Conservation (phyloP, 441 rosid species). For the Biscutella laevigata region DNA sequence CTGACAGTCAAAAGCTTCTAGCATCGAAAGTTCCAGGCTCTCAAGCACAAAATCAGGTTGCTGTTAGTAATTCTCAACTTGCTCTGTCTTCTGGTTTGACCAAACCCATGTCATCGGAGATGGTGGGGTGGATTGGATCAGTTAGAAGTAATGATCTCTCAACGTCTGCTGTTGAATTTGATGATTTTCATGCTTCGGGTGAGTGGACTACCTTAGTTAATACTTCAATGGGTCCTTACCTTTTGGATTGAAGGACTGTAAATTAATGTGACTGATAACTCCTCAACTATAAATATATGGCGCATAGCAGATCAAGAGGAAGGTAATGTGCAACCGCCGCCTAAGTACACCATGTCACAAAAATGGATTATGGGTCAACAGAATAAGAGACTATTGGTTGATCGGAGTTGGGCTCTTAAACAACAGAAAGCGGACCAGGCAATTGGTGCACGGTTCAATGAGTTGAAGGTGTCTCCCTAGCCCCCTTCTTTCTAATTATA, state of each 20-base stretch:
- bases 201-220: constrained; percentile 6
- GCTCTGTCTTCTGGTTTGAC: constrained; percentile 2
- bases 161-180: constrained; percentile 31
- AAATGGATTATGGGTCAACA: constrained; percentile 76
- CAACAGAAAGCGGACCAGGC: constrained; percentile 59
- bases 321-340: constrained; percentile 45
- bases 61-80: background rate
- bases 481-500: background rate
- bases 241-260: constrained; percentile 16
- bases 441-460: constrained; percentile 51
- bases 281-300: constrained; percentile 19
- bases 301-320: constrained; percentile 44
- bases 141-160: constrained; percentile 34
- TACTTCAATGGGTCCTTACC: constrained; percentile 1
- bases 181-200: constrained; percentile 22
- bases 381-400: constrained; percentile 44
- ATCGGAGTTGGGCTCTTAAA: constrained; percentile 55
- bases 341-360: constrained; percentile 76
- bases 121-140: constrained; percentile 41
- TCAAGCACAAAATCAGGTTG: constrained; percentile 8
- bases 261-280: constrained; percentile 18
- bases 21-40: constrained; percentile 25
- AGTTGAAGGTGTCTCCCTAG: constrained; percentile 52
- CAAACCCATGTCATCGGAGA: constrained; percentile 36
- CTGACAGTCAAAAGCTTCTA: constrained; percentile 46